These are phyloP conservation scores for Phytophthora pinifolia DNA, from an alignment of 352 stramenopile species.

Conservation along the genomic window DNA sequence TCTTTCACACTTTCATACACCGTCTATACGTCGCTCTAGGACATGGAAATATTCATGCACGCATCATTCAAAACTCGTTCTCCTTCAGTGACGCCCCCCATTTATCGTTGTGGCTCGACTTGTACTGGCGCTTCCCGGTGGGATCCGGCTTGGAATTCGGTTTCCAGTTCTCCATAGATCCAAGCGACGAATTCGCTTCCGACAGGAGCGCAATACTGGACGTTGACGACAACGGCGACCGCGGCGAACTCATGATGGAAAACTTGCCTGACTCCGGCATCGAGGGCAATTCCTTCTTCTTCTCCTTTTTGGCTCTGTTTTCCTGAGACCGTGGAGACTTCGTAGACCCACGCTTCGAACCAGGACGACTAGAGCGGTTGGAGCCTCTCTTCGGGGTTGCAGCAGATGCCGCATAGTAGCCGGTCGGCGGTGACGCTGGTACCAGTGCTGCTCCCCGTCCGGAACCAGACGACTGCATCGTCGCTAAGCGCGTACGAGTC, in stretches of 20 bases:
- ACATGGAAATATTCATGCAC: no score
- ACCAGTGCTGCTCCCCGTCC: conserved; percentile 25
- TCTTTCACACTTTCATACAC: conserved; percentile 17
- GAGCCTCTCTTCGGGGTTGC: conserved; percentile 23
- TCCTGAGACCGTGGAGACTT: conserved; percentile 22
- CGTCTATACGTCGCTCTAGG: conserved; percentile 18
- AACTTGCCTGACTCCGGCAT: conserved; percentile 31
- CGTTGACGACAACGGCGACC: conserved; percentile 46
- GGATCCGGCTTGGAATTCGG: conserved; percentile 27
- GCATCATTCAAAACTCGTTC: conserved; percentile 35
- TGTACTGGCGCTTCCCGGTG: conserved; percentile 8
- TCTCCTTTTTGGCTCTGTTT: conserved; percentile 17
- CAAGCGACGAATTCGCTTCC: conserved; percentile 31
- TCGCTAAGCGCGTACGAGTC: conserved; percentile 25
- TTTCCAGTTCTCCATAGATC: conserved; percentile 34
- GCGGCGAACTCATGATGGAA: conserved; percentile 58
- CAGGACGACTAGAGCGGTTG: conserved; percentile 1
- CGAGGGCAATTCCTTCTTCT: conserved; percentile 28
- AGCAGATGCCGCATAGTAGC: conserved; percentile 19
- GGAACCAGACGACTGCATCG: conserved; percentile 28
- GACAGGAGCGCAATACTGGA: conserved; percentile 72
- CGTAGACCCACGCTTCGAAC: conserved; percentile 17
- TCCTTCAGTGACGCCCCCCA: conserved; percentile 40
- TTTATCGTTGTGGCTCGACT: conserved; percentile 24
- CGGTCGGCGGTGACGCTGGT: conserved; percentile 19